Conservation (phyloP, 495 filamentous ascomycete genomes). For the Hapsidospora chrysogenum region DNA sequence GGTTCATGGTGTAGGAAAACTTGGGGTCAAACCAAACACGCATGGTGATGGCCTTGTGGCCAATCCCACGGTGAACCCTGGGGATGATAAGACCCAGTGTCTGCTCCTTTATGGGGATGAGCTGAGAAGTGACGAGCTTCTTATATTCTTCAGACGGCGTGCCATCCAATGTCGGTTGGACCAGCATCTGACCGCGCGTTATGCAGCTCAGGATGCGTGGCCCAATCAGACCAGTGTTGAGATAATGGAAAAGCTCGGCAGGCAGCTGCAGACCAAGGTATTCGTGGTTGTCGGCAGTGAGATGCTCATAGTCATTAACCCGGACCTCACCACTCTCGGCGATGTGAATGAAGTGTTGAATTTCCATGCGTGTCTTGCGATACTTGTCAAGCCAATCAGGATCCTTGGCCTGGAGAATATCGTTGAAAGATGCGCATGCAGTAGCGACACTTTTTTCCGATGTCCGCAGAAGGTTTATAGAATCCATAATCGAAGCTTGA, state of each 20-base stretch:
- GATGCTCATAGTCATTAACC: constrained; percentile 47
- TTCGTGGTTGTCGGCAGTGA: constrained; percentile 69
- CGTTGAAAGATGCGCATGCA: constrained; percentile 51
- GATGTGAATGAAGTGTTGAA: constrained; percentile 77
- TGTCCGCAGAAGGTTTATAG: constrained; percentile 52
- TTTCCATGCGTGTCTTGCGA: constrained; percentile 61
- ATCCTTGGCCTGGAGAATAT: constrained; percentile 52
- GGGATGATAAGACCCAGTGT: constrained; percentile 61
- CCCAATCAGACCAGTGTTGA: constrained; percentile 66
- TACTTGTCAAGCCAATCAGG: constrained; percentile 69
- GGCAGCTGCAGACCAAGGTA: constrained; percentile 81
- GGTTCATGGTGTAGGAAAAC: constrained; percentile 44
- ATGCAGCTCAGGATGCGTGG: constrained; percentile 68
- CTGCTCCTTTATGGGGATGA: constrained; percentile 55
- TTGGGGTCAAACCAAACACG: constrained; percentile 74
- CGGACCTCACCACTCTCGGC: constrained; percentile 57
- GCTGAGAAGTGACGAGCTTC: constrained; percentile 51
- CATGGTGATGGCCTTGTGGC: constrained; percentile 55
- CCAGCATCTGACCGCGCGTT: constrained; percentile 54
- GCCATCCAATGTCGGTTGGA: constrained; percentile 66
- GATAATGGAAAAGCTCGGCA: constrained; percentile 82
- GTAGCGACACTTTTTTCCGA: constrained; percentile 42
- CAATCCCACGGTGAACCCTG: constrained; percentile 64
- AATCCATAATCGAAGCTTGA: constrained; percentile 42
- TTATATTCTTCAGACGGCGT: constrained; percentile 68